Percentiles rank a stretch among this genome's conserved stretches.
These are phyloP conservation scores for Cenchrus americanus DNA, from an alignment of 176 grass and related monocot species.

Conservation along the genomic window DNA sequence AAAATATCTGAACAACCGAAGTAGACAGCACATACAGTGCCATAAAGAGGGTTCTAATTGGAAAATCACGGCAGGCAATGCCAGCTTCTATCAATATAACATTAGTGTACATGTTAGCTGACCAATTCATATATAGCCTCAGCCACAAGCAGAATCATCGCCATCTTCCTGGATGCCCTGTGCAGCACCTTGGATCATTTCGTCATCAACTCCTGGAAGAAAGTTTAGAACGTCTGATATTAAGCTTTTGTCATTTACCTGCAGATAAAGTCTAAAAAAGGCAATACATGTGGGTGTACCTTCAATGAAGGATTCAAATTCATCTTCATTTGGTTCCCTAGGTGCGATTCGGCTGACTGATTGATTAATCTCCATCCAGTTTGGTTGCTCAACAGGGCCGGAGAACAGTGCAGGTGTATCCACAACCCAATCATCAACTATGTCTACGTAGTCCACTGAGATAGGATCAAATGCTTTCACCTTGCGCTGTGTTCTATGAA, in stretches of 20 bases:
- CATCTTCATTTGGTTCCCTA: constrained; percentile 58
- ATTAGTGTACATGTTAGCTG: constrained; percentile 42
- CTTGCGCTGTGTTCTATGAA: constrained; percentile 60
- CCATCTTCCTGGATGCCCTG: constrained; percentile 55
- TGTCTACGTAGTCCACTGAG: constrained; percentile 69
- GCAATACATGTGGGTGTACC: constrained; percentile 48
- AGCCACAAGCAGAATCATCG: constrained; percentile 34
- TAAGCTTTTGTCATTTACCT: constrained; percentile 15
- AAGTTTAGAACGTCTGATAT: constrained; percentile 18
- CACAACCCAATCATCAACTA: constrained; percentile 82
- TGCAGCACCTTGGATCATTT: constrained; percentile 76
- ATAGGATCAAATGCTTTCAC: constrained; percentile 75
- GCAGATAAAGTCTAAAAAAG: constrained; percentile 9
- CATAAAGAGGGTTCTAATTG: not conserved
- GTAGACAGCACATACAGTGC: not conserved
- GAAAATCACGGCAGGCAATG: constrained; percentile 15
- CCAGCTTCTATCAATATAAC: not conserved
- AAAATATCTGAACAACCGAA: not conserved
- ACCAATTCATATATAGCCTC: constrained; percentile 24
- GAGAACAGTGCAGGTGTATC: constrained; percentile 62
- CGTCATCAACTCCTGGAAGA: constrained; percentile 73
- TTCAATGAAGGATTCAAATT: constrained; percentile 76
- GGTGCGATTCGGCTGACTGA: constrained; percentile 35
- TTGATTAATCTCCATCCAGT: constrained; percentile 79
- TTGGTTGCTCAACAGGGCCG: constrained; percentile 48